Evolutionary conservation across 805 yeast genomes (phyloP).

Genomic region (Candida morakotiae): DNA sequence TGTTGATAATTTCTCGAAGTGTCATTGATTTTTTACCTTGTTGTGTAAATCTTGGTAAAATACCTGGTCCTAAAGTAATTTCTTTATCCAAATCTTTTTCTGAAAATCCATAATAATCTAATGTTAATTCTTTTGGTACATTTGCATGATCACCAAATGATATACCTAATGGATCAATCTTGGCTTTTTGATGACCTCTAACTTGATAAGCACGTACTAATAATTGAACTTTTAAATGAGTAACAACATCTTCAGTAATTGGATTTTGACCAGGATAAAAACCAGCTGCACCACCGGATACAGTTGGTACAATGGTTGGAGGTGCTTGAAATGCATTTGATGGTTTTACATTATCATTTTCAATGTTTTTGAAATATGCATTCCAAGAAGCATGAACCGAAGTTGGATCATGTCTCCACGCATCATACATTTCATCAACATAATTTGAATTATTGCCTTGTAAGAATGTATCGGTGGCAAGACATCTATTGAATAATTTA

Average conservation of each 20-base stretch:
- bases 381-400: conserved; percentile 97
- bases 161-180: conserved; percentile 91
- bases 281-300: conserved; percentile 71
- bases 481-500: conserved; percentile 13
- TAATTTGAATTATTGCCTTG: conserved; percentile 84
- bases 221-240: conserved; percentile 92
- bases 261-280: conserved; percentile 53
- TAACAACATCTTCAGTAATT: conserved; percentile 60
- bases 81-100: conserved; percentile 79
- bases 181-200: conserved; percentile 95
- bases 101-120: conserved; percentile 89
- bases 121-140: conserved; percentile 80
- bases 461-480: conserved; percentile 67
- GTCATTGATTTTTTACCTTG: conserved; percentile 62
- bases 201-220: conserved; percentile 98
- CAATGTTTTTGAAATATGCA: conserved; percentile 91
- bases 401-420: conserved; percentile 87
- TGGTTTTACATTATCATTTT: conserved; percentile 63
- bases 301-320: conserved; percentile 81
- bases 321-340: conserved; percentile 84
- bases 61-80: conserved; percentile 95
- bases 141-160: conserved; percentile 67
- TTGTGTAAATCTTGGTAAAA: conserved; percentile 83
- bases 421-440: conserved; percentile 95
- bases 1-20: conserved; percentile 70